phyloP scores from a whole-genome alignment of 2,329 filamentous ascomycete genomes.

The Xylaria sp. region DNA sequence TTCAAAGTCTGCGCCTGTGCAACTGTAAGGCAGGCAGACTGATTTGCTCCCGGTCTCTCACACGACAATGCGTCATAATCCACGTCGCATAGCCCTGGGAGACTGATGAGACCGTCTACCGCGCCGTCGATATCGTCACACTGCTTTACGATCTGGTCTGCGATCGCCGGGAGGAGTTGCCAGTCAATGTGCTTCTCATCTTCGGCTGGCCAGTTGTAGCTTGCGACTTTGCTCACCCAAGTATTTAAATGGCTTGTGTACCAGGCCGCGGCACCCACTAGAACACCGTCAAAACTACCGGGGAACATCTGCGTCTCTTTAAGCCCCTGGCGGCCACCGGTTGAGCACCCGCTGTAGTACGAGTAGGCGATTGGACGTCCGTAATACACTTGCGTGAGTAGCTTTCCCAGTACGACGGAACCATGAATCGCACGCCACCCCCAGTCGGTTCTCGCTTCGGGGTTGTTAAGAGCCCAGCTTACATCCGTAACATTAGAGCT shows the following conservation, averaged over 20 bases:
- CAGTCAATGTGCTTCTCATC: slow-evolving; percentile 61
- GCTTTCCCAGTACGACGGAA: slow-evolving; percentile 60
- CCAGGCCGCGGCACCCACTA: slow-evolving; percentile 63
- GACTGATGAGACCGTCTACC: slow-evolving; percentile 61
- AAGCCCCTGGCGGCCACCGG: slow-evolving; percentile 67
- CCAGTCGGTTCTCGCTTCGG: slow-evolving; percentile 53
- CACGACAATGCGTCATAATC: slow-evolving; percentile 56
- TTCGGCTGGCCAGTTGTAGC: slow-evolving; percentile 59
- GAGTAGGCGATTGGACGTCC: slow-evolving; percentile 55
- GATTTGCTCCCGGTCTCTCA: slow-evolving; percentile 41
- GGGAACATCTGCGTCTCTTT: slow-evolving; percentile 64
- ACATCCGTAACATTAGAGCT: slow-evolving; percentile 48
- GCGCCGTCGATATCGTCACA: slow-evolving; percentile 63
- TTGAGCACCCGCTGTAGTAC: slow-evolving; percentile 68
- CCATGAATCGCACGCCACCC: slow-evolving; percentile 59
- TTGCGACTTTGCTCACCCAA: slow-evolving; percentile 57
- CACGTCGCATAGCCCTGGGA: slow-evolving; percentile 58
- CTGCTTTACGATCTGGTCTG: slow-evolving; percentile 58
- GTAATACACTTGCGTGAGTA: slow-evolving; percentile 61
- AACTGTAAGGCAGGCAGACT: slow-evolving; percentile 55
- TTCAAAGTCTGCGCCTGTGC: slow-evolving; percentile 54
- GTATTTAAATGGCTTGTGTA: slow-evolving; percentile 60
- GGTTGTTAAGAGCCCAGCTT: slow-evolving; percentile 54
- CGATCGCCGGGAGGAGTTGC: slow-evolving; percentile 52
- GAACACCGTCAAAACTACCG: slow-evolving; percentile 66